Base-by-base conservation (phyloP, 164 flowering plant species). In the Vitis rotundifolia region DNA sequence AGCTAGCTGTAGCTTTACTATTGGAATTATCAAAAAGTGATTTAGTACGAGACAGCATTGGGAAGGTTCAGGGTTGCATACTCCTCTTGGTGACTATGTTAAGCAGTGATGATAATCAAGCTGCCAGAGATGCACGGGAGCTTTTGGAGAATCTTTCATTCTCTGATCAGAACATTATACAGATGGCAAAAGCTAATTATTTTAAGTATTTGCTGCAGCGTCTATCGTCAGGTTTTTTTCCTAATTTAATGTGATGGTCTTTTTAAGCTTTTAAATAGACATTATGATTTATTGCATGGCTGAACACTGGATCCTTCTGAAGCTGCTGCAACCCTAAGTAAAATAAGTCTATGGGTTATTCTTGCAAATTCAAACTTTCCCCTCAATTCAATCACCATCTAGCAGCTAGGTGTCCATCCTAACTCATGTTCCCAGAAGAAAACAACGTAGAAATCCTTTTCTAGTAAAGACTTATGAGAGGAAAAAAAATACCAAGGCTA, bases 141-240 rank as follows among this genome's bases (percentile, higher is more conserved):
- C 83, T 90, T 61, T 77, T 90, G 82, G 80, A 82, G 55, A 87
- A 80, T 67, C 90, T 90, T 29, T 83, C 96, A 8, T 79, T 73
- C 71, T 81, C 79, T 61, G 90, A 88, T 68, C 76, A 87, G 69
- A 83, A 88, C 75, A 81, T 87, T 13, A 75, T 88, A 69, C 84
- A 76, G 71, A 90, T 90, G 96, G 91, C 96, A 54, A 86, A 76
- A 75, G 85, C 89, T 73, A 88, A 90, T 68, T 85, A 87, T 76
- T 88, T 90, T 59, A 80, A 76, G 66, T 85, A 83, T 79, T 77
- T 90, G 72, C 65, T 87, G 72, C 78, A 80, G 68, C 82, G 83
- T 48, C 90, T 90, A 55, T 82, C 86, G 63, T 73, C 91, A 75
- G 96, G 96, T 90, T 59, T 13, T 59, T 71, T 64, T 16, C 48